Evolutionary conservation across 169 alveolate genomes (phyloP).

Genomic region (Plasmodium adleri): DNA sequence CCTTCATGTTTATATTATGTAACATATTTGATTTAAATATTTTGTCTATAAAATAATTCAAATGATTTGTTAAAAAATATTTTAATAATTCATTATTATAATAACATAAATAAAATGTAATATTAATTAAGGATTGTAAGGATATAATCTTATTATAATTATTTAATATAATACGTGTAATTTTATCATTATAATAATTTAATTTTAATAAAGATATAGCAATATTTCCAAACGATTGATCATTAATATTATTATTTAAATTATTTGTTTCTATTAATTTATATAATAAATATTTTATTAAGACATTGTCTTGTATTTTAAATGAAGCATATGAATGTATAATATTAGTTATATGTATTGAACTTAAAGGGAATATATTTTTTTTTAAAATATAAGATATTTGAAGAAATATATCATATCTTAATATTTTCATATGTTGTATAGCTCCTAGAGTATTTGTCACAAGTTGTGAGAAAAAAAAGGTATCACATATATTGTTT

Average conservation of each 20-base stretch:
- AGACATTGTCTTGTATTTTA: conserved; percentile 20
- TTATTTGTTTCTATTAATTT: conserved; percentile 3
- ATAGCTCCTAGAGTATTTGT: conserved; percentile 63
- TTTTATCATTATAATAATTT: conserved; percentile 24
- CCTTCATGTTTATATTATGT: conserved; percentile 12
- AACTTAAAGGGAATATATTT: conserved; percentile 10
- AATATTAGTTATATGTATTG: conserved; percentile 33
- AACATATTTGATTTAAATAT: conserved; percentile 17
- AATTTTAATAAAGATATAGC: conserved; percentile 48
- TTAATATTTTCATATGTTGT: conserved; percentile 30
- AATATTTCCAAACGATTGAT: conserved; percentile 56
- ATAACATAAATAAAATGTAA: conserved; percentile 56
- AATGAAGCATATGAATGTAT: conserved; percentile 69
- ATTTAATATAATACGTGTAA: conserved; percentile 16
- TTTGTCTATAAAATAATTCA: conserved; percentile 33
- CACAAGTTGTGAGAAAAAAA: conserved; percentile 46
- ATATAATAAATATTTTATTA: conserved; percentile 9
- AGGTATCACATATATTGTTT: not conserved
- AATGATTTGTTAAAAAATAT: conserved; percentile 5
- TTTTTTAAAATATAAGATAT: conserved; percentile 21
- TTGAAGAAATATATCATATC: conserved; percentile 31
- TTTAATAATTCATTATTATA: conserved; percentile 17
- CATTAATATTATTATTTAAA: not conserved
- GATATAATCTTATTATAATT: conserved; percentile 49
- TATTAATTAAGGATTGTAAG: conserved; percentile 50